Percentiles rank a stretch among this genome's conserved stretches.
Evolutionary conservation across 129 eudicot species (phyloP).

Genomic region (Kitagawia praeruptora): DNA sequence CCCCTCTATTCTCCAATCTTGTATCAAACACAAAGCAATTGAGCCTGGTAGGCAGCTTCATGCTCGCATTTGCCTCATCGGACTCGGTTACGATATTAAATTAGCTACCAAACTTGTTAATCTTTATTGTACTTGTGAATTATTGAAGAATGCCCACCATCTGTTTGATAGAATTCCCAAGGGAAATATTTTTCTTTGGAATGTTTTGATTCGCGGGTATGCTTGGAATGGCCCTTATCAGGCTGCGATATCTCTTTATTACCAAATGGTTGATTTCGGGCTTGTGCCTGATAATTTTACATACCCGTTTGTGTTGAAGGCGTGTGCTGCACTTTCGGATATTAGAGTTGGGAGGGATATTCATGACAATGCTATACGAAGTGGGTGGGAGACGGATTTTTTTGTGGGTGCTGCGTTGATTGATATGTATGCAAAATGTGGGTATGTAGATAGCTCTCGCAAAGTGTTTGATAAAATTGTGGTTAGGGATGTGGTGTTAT

Average conservation of each 20-base stretch:
- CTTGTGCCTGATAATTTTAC: conserved; percentile 14
- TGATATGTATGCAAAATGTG: conserved; percentile 13
- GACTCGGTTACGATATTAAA: conserved; percentile 2
- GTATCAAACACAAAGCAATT: neutral
- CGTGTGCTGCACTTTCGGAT: conserved; percentile 7
- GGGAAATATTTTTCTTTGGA: conserved; percentile 9
- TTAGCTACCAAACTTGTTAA: conserved; percentile 1
- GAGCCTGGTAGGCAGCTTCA: conserved; percentile 13
- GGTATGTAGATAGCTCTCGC: conserved; percentile 4
- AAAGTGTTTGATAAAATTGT: conserved; percentile 7
- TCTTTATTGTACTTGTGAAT: neutral
- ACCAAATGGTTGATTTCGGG: conserved; percentile 7
- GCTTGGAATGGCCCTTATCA: conserved; percentile 8
- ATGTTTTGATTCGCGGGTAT: conserved; percentile 12
- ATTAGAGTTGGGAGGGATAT: conserved; percentile 8
- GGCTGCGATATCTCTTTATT: conserved; percentile 6
- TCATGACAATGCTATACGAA: conserved; percentile 2
- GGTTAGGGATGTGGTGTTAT: conserved; percentile 9
- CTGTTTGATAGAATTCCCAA: conserved; percentile 8
- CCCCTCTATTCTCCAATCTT: conserved; percentile 4
- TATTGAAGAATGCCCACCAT: neutral
- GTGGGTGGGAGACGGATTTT: conserved; percentile 8
- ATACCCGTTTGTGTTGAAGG: conserved; percentile 4
- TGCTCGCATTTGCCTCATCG: conserved; percentile 6
- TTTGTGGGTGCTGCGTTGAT: conserved; percentile 7